Percentiles rank a stretch among this genome's conserved stretches.
Conservation (phyloP, 805 yeast species). For the Zygosaccharomyces kombuchaensis region DNA sequence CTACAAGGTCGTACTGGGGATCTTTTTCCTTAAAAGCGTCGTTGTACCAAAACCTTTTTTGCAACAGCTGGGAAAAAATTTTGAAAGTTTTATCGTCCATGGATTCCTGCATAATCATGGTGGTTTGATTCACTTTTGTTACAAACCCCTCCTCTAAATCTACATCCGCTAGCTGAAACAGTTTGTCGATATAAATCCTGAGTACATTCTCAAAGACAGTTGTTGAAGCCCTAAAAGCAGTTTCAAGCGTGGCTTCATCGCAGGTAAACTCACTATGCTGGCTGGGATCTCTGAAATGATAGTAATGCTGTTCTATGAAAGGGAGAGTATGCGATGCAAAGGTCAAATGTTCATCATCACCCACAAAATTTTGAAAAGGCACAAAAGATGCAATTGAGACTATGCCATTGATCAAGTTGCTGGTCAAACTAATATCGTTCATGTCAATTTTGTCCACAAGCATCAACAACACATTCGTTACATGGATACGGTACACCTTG, state of each 20-base stretch:
- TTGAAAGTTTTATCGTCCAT: conserved; percentile 53
- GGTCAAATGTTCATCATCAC: conserved; percentile 38
- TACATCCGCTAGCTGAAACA: conserved; percentile 60
- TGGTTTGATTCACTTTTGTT: conserved; percentile 41
- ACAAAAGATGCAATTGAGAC: conserved; percentile 66
- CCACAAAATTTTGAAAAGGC: conserved; percentile 60
- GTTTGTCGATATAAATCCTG: conserved; percentile 49
- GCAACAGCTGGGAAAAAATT: conserved; percentile 38
- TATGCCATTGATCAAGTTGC: conserved; percentile 62
- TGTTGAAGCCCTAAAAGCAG: conserved; percentile 69
- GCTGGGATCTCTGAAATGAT: conserved; percentile 39
- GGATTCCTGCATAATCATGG: conserved; percentile 53
- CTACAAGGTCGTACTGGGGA: conserved; percentile 61
- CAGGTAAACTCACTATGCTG: conserved; percentile 33
- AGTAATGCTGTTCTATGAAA: conserved; percentile 62
- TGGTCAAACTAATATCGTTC: conserved; percentile 74
- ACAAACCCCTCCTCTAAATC: conserved; percentile 37
- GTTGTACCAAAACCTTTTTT: conserved; percentile 40
- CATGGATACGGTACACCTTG: conserved; percentile 68
- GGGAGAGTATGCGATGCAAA: conserved; percentile 43
- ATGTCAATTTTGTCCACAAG: conserved; percentile 80
- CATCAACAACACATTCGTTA: conserved; percentile 67
- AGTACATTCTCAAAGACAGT: conserved; percentile 62
- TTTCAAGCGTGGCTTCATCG: conserved; percentile 44
- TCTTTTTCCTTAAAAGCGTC: conserved; percentile 56